phyloP scores from a whole-genome alignment of 2,329 filamentous ascomycete genomes.

The Chaetothyriales sp. region DNA sequence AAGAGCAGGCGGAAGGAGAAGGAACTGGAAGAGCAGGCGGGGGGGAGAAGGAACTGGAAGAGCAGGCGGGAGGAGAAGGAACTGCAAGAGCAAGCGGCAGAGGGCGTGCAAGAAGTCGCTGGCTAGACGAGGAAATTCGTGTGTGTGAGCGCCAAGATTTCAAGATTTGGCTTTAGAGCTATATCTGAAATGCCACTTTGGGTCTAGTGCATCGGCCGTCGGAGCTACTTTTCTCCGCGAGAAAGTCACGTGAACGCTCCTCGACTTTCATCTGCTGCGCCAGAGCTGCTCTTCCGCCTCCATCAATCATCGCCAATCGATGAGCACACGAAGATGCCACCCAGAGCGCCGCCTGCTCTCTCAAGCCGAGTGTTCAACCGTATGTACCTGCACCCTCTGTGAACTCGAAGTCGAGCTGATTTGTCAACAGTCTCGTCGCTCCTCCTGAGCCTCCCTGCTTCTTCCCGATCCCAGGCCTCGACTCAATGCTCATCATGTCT shows the following conservation, averaged over 20 bases:
- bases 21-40: not conserved
- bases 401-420: conserved; percentile 2
- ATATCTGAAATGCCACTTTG: conserved; percentile 2
- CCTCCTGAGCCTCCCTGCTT: conserved; percentile 14
- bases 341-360: conserved; percentile 6
- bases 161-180: not conserved
- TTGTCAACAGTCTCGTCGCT: conserved; percentile 13
- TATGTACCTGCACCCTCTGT: not conserved
- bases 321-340: conserved; percentile 9
- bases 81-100: not conserved
- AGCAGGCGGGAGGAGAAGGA: conserved; percentile 4
- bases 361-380: conserved; percentile 13
- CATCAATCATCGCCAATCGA: not conserved
- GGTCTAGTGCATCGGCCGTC: not conserved
- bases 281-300: not conserved
- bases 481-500: conserved; percentile 17
- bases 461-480: conserved; percentile 10
- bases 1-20: conserved; percentile 3
- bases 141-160: not conserved
- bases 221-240: conserved; percentile 9
- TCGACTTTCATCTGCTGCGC: not conserved
- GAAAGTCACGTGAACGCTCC: not conserved
- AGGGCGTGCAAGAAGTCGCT: conserved; percentile 2
- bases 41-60: conserved; percentile 4
- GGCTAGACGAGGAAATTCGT: not conserved